Percentiles rank a stretch among this genome's conserved stretches.
Conservation (phyloP, 202 grass and related monocot genomes). For the Panicum virgatum region DNA sequence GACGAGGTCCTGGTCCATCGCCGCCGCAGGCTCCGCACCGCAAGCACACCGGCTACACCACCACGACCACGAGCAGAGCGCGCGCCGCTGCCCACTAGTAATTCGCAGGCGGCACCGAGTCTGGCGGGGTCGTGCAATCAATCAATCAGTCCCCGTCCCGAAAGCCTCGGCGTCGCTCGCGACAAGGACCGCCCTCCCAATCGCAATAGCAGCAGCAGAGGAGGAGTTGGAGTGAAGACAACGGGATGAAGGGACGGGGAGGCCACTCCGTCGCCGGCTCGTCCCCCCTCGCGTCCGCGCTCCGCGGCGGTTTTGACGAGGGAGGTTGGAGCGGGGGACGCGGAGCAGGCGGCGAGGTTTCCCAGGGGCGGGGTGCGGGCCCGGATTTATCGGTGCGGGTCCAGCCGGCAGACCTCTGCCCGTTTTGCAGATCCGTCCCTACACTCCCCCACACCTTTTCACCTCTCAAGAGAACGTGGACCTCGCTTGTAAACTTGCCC, state of each 20-base stretch:
- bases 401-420: not conserved
- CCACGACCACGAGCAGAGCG: no score
- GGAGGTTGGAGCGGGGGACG: slow-evolving; percentile 40
- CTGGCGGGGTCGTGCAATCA: not conserved
- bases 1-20: slow-evolving; percentile 79
- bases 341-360: slow-evolving; percentile 40
- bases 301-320: slow-evolving; percentile 26
- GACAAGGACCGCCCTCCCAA: slow-evolving; percentile 19
- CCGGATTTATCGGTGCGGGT: not conserved
- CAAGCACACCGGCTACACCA: not conserved
- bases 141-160: not conserved
- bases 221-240: slow-evolving; percentile 43
- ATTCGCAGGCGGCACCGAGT: not conserved
- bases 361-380: not conserved
- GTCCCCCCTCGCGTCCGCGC: not conserved
- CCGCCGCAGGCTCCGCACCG: not conserved
- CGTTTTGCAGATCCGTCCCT: not conserved
- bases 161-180: not conserved
- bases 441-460: not conserved
- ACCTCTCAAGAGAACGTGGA: not conserved
- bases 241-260: not conserved
- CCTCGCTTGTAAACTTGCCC: not conserved
- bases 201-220: not conserved
- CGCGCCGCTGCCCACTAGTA: not conserved
- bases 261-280: not conserved